A percentile compares a stretch with the other conserved stretches of the same genome.
Conservation (phyloP, 306 rosid species). For the Dryas alaskensis region DNA sequence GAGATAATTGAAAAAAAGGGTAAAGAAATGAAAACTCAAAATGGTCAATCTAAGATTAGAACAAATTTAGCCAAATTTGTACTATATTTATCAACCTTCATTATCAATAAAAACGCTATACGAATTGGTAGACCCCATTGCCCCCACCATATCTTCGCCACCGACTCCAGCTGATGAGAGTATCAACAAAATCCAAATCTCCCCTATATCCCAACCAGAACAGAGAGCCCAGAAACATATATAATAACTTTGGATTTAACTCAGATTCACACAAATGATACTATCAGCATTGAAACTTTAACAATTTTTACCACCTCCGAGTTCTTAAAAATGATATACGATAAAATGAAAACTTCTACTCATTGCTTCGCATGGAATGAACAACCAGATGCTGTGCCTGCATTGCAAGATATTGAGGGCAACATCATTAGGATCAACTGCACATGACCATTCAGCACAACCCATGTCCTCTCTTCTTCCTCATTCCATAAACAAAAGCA, state of each 20-base stretch:
- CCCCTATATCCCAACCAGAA: slow-evolving; percentile 26
- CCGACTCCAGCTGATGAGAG: slow-evolving; percentile 17
- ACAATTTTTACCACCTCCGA: slow-evolving; percentile 30
- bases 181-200: slow-evolving; percentile 24
- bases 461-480: slow-evolving; percentile 11
- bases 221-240: slow-evolving; percentile 29
- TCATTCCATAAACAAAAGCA: slow-evolving; percentile 2
- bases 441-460: background rate
- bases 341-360: slow-evolving; percentile 29
- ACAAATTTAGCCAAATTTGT: no score
- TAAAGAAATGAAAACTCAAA: no score
- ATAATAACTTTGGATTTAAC: slow-evolving; percentile 10
- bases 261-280: slow-evolving; percentile 29
- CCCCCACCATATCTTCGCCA: no score
- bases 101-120: no score
- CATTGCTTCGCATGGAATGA: slow-evolving; percentile 39
- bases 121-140: no score
- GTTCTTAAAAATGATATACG: slow-evolving; percentile 21
- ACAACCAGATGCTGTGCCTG: slow-evolving; percentile 46
- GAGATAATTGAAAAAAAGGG: no score
- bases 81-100: no score
- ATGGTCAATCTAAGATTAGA: no score
- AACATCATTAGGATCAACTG: slow-evolving; percentile 16
- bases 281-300: slow-evolving; percentile 28
- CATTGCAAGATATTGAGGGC: slow-evolving; percentile 20